Evolutionary conservation across 805 yeast genomes (phyloP), one percentile per base, ranked within the genome.

Genomic region (Wickerhamomyces kurtzmanii): DNA sequence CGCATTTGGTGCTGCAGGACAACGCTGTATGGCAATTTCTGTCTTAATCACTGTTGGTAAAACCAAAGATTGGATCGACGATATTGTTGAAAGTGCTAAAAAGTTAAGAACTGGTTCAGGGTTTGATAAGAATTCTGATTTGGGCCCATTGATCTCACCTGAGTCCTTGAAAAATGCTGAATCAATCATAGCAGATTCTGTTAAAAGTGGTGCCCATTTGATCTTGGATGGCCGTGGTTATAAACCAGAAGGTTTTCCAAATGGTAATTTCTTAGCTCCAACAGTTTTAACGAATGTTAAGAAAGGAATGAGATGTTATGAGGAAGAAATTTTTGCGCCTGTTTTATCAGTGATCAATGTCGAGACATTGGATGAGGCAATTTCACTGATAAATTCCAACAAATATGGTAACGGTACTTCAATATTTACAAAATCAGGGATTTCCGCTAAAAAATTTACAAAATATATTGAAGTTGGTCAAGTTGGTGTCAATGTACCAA

Each of bases 1-100:
- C 29, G 82, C 85, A 14, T 79, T 79, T 52, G 85, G 87, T 18
- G 86, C 89, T 28, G 86, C 87, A 12, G 89, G 87, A 36, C 89
- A 79, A 63, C 71, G 86, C 49, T 79, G 89, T 57, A 75, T 79
- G 81, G 82, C 84, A 8, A 72, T 80, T 30, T 74, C 81, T 14
- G 81, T 75, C 20, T 60, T 80, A 37, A 81, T 79, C 28, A 69
- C 83, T 12, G 85, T 80, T 15, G 86, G 86, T 22, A 46, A 49
- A 27, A 62, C 81, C 35, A 65, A 64, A 46, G 67, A 65, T 36
- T 77, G 84, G 82, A 55, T 78, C 29, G 42, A 56, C 22, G 85
- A 76, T 28, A 62, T 79, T 27, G 68, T 71, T 19, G 62, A 52
- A 29, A 69, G 65, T 25, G 85, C 85, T 24, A 57, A 65, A 42